Conservation (phyloP, 176 grass and related monocot species). For the Carex scoparia region DNA sequence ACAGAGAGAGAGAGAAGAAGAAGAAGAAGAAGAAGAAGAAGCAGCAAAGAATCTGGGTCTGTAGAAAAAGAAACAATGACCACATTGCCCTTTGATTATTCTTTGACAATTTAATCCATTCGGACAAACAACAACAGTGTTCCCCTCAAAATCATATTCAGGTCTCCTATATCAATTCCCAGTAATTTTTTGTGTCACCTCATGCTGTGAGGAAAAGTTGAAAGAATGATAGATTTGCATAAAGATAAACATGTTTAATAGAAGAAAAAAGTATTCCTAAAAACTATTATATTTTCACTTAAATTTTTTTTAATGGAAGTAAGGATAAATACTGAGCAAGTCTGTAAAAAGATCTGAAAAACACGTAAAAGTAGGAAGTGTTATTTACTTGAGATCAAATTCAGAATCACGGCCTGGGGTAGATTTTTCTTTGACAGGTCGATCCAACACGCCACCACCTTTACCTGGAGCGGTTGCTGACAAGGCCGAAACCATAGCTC, state of each 20-base stretch:
- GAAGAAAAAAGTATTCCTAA: neutral
- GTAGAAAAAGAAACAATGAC: neutral
- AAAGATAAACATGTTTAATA: neutral
- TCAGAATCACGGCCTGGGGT: conserved; percentile 79
- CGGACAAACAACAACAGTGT: neutral
- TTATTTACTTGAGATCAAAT: conserved; percentile 68
- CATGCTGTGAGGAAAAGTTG: neutral
- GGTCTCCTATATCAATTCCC: neutral
- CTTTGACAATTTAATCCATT: neutral
- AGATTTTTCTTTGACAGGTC: conserved; percentile 71
- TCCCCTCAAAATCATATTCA: neutral
- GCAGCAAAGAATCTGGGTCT: neutral
- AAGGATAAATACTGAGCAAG: neutral
- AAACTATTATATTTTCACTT: neutral
- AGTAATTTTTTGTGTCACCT: neutral
- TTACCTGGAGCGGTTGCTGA: conserved; percentile 67
- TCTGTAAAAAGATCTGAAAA: neutral
- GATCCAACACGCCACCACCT: conserved; percentile 88
- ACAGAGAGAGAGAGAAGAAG: too few species aligned
- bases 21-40: too few species aligned
- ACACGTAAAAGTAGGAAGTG: neutral
- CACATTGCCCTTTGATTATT: neutral
- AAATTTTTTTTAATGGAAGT: too few species aligned
- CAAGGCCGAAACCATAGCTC: conserved; percentile 41
- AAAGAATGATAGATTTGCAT: neutral